Evolutionary conservation across 1,284 basidiomycete genomes (phyloP).

Genomic region (Athelia psychrophila): DNA sequence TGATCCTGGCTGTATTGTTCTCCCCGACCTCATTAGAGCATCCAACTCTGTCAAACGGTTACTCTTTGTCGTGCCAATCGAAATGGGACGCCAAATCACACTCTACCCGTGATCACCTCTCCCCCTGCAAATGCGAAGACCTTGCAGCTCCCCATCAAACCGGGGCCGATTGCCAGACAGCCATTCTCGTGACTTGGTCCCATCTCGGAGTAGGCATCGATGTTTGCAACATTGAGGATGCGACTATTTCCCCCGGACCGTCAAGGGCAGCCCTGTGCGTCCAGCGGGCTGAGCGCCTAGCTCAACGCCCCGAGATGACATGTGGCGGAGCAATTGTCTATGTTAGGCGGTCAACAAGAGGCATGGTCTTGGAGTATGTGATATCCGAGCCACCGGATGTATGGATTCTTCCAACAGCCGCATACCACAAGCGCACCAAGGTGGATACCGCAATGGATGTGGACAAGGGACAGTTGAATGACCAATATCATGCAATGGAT

Average conservation of each 20-base stretch:
- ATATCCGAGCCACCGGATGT: not conserved
- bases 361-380: not conserved
- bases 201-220: slow-evolving; percentile 11
- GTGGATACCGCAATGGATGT: no score
- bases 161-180: slow-evolving; percentile 3
- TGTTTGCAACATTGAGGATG: slow-evolving; percentile 6
- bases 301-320: not conserved
- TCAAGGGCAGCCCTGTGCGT: not conserved
- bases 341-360: not conserved
- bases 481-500: no score
- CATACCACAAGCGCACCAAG: no score
- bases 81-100: not conserved
- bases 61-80: not conserved
- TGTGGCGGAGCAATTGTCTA: not conserved
- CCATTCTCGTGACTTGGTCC: slow-evolving; percentile 7
- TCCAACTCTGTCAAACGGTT: not conserved
- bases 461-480: no score
- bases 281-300: not conserved
- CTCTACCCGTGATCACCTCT: not conserved
- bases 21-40: not conserved
- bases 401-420: no score
- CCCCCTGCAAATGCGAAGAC: slow-evolving; percentile 9
- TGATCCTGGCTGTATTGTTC: not conserved
- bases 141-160: slow-evolving; percentile 3
- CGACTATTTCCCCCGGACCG: slow-evolving; percentile 6